phyloP scores from a whole-genome alignment of 2,329 filamentous ascomycete species.

The Xylaria sp. region DNA sequence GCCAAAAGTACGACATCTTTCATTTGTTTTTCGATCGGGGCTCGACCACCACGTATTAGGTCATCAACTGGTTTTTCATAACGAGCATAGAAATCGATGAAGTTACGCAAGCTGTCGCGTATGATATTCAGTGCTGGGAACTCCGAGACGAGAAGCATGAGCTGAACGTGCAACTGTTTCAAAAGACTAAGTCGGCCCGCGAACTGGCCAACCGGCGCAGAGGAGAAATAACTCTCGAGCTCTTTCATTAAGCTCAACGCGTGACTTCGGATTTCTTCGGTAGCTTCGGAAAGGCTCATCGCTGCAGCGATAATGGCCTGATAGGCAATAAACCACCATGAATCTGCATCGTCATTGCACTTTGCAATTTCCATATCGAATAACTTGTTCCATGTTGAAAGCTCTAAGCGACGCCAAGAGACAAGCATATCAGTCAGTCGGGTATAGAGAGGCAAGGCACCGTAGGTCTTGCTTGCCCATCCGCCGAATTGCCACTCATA shows the following conservation, averaged over 20 bases:
- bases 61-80: slow-evolving; percentile 75
- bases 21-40: slow-evolving; percentile 87
- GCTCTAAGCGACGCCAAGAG: slow-evolving; percentile 88
- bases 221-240: slow-evolving; percentile 81
- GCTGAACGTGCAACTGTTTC: slow-evolving; percentile 70
- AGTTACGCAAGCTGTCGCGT: slow-evolving; percentile 75
- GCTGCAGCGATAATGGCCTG: slow-evolving; percentile 86
- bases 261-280: slow-evolving; percentile 70
- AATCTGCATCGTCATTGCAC: slow-evolving; percentile 79
- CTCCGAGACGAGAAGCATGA: slow-evolving; percentile 70
- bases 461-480: slow-evolving; percentile 85
- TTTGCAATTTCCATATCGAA: slow-evolving; percentile 86
- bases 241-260: slow-evolving; percentile 76
- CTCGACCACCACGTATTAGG: slow-evolving; percentile 73
- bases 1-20: slow-evolving; percentile 92
- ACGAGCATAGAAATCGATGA: slow-evolving; percentile 78
- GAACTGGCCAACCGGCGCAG: slow-evolving; percentile 85
- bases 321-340: slow-evolving; percentile 98
- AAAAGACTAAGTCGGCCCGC: slow-evolving; percentile 77
- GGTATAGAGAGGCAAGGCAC: slow-evolving; percentile 76
- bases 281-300: slow-evolving; percentile 70
- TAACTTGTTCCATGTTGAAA: slow-evolving; percentile 90
- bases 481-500: slow-evolving; percentile 92
- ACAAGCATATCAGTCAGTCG: slow-evolving; percentile 83
- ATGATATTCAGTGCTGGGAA: slow-evolving; percentile 69